These are phyloP conservation scores for Fomitopsis serialis DNA, from an alignment of 768 basidiomycete species.

Conservation along the genomic window DNA sequence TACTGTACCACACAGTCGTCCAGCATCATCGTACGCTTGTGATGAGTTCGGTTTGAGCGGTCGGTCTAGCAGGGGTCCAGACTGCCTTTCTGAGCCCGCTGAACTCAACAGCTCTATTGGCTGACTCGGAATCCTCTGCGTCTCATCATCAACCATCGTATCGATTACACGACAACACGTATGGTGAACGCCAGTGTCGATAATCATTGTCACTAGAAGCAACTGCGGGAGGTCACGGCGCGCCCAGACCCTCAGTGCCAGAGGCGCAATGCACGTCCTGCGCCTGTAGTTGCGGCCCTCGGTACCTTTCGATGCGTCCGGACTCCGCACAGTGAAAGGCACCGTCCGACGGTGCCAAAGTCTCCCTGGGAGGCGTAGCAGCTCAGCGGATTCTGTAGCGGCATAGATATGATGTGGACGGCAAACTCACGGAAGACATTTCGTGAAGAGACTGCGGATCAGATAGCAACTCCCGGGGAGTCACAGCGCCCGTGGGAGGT, in stretches of 20 bases:
- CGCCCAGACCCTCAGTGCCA: neutral
- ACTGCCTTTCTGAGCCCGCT: neutral
- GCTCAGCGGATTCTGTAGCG: neutral
- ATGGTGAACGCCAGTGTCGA: neutral
- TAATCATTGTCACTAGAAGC: constrained; percentile 3
- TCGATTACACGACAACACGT: constrained; percentile 6
- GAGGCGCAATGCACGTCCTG: neutral
- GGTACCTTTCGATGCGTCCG: neutral
- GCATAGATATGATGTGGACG: constrained; percentile 1
- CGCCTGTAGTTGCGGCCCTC: neutral
- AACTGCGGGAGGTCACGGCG: neutral
- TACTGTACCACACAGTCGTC: too few species aligned
- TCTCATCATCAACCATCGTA: neutral
- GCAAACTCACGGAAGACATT: neutral
- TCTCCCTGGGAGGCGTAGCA: neutral
- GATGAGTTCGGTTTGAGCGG: neutral
- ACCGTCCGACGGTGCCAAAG: neutral
- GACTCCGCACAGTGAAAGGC: neutral
- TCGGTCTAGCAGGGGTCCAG: neutral
- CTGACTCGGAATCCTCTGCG: neutral
- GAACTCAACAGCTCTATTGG: neutral
- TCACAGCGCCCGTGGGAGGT: neutral
- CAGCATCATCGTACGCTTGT: too few species aligned
- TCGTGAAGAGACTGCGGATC: neutral
- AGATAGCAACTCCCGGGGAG: neutral